Conservation (phyloP, 2,329 filamentous ascomycete species). For the Sporothrix variecibatus region DNA sequence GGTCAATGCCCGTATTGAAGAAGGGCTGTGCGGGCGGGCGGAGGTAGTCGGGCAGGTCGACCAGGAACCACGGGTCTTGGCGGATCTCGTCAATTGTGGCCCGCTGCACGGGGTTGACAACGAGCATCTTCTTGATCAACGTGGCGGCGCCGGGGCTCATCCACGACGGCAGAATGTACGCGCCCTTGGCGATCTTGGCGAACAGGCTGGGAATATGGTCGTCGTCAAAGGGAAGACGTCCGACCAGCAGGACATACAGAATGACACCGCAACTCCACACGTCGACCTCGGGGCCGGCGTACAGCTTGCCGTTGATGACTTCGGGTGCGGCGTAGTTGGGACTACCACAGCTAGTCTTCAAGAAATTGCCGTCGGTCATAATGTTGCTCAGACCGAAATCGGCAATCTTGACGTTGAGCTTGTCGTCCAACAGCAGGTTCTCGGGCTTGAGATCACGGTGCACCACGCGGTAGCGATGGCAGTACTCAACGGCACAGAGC, state of each 20-base stretch:
- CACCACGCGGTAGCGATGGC: slow-evolving; percentile 97
- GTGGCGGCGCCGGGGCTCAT: slow-evolving; percentile 80
- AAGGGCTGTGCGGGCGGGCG: slow-evolving; percentile 88
- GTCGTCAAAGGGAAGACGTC: slow-evolving; percentile 91
- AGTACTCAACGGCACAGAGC: slow-evolving; percentile 97
- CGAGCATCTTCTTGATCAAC: slow-evolving; percentile 89
- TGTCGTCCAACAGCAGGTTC: slow-evolving; percentile 90
- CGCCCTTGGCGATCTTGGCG: slow-evolving; percentile 94
- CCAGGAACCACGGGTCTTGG: slow-evolving; percentile 89
- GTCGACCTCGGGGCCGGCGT: slow-evolving; percentile 95
- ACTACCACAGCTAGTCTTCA: slow-evolving; percentile 97
- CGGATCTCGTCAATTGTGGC: slow-evolving; percentile 94
- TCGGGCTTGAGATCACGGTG: slow-evolving; percentile 97
- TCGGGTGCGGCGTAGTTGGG: slow-evolving; percentile 98
- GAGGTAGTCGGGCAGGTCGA: slow-evolving; percentile 83
- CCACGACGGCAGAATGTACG: slow-evolving; percentile 89
- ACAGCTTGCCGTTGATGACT: slow-evolving; percentile 96
- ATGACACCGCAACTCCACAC: slow-evolving; percentile 98
- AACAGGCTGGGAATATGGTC: slow-evolving; percentile 97
- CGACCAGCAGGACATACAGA: slow-evolving; percentile 78
- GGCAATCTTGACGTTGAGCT: slow-evolving; percentile 98
- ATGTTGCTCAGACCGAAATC: slow-evolving; percentile 99
- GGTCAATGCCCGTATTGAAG: slow-evolving; percentile 89
- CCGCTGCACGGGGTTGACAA: slow-evolving; percentile 91
- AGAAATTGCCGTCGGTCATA: slow-evolving; percentile 99